Percentiles rank a stretch among this genome's conserved stretches.
Evolutionary conservation across 306 rosid genomes (phyloP).

Genomic region (Cucurbita maxima): DNA sequence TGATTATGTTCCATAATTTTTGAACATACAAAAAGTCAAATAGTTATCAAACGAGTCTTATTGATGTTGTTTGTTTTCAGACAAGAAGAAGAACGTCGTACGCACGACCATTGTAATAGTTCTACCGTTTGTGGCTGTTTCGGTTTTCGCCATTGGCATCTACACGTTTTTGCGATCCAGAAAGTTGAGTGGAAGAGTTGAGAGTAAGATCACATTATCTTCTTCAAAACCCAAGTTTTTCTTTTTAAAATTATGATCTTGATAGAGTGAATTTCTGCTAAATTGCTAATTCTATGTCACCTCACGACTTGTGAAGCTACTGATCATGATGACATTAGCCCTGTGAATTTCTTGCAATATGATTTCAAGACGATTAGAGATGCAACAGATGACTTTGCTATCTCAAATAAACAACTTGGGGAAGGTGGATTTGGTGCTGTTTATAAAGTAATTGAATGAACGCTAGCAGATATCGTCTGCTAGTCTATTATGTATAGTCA

Average conservation of each 20-base stretch:
- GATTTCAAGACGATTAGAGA: neutral
- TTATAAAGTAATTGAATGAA: neutral
- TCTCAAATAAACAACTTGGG: conserved; percentile 12
- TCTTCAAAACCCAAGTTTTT: neutral
- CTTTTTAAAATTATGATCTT: neutral
- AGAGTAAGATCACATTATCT: conserved; percentile 1
- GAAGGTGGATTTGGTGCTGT: conserved; percentile 10
- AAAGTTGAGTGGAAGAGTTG: neutral
- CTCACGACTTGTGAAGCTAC: neutral
- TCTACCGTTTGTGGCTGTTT: neutral
- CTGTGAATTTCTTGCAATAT: neutral
- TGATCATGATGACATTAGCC: neutral
- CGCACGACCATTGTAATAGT: neutral
- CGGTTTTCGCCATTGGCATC: neutral
- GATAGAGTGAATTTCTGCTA: neutral
- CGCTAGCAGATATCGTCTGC: no score
- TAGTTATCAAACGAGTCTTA: neutral
- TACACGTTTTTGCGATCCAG: neutral
- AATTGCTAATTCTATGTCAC: neutral
- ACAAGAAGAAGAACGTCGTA: neutral
- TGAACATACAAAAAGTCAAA: no score
- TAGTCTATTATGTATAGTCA: no score
- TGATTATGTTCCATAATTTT: no score
- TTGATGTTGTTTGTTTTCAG: neutral
- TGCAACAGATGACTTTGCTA: conserved; percentile 6